Base-by-base conservation (phyloP, 345 rosid species). In the Hibiscus mutabilis region DNA sequence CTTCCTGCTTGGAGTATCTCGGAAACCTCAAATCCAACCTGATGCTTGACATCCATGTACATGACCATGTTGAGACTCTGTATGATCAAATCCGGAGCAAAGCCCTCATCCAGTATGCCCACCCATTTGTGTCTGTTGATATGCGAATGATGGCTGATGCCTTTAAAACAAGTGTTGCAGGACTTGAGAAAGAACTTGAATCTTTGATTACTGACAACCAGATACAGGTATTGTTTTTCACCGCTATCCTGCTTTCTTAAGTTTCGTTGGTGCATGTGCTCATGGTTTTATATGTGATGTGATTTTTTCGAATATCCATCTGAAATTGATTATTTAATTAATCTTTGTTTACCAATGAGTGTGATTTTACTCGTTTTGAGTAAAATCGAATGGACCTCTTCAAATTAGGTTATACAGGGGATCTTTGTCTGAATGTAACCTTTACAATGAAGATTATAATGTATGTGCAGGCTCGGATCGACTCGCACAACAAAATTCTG, bases 81-180 rank as follows among this genome's bases (percentile, higher is more conserved):
- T 96, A 96, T 75, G 92, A 88, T 82, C 98, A 86, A 79, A 96
- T 96, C 74, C 91, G 98, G 65, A 91, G 78, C 86, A 92, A 96
- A 78, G 98, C 99, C 57, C 84, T 96, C 52, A 89, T 96, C 75
- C 99, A 96, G 81, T 96, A 96, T 80, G 91, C 99, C 25, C 91
- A 86, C 68, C 98, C 99, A 56, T 96, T 96, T 78, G 87, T 96
- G 74, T 96, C 99, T 72, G 96, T 96, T 75, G 99, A 96, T 83
- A 77, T 96, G 87, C 80, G 74, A 49, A 86, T 89, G 90, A 96
- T 96, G 99, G 98, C 99, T 66, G 89, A 83, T 85, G 99, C 98
- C 72, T 92, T 96, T 80, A 96, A 87, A 85, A 91, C 98, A 62
- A 88, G 82, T 53, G 86, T 92, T 62, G 83, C 89, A 7, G 94